Evolutionary conservation across 2,329 filamentous ascomycete genomes (phyloP).

Genomic region (Colletotrichum tanaceti): DNA sequence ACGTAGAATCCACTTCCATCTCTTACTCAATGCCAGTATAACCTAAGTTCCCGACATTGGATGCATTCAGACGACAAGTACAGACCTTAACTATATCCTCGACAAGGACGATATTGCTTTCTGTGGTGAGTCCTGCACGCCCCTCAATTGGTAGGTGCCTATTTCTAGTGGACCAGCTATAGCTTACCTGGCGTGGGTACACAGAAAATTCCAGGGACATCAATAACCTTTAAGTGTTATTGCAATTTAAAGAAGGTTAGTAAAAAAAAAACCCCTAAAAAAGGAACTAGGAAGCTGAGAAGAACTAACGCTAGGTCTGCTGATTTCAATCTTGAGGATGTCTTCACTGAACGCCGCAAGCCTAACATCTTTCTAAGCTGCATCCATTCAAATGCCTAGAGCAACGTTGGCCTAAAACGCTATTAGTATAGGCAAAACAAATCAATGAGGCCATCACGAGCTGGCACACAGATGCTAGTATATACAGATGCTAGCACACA

Average conservation of each 20-base stretch:
- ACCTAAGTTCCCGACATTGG: too few relatives aligned
- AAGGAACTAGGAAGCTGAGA: background rate
- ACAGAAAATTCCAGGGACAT: constrained; percentile 65
- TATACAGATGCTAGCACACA: background rate
- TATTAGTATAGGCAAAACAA: background rate
- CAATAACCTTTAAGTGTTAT: constrained; percentile 64
- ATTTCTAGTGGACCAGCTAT: constrained; percentile 22
- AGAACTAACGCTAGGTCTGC: constrained; percentile 54
- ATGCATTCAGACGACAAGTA: too few relatives aligned
- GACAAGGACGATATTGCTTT: constrained; percentile 58
- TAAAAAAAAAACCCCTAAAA: too few relatives aligned
- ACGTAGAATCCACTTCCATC: too few relatives aligned
- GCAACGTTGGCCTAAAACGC: constrained; percentile 52
- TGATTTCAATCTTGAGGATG: constrained; percentile 57
- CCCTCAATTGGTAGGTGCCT: background rate
- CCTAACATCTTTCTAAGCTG: constrained; percentile 18
- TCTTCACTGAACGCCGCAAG: constrained; percentile 59
- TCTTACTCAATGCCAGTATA: too few relatives aligned
- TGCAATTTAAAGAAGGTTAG: constrained; percentile 43
- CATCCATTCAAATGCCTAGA: constrained; percentile 56
- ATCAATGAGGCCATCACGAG: background rate
- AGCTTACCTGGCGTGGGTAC: constrained; percentile 43
- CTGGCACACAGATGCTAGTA: too few relatives aligned
- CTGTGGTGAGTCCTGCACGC: constrained; percentile 54
- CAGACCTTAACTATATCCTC: constrained; percentile 60